Conservation (phyloP, 306 rosid genomes). For the Hippophae gyantsensis region DNA sequence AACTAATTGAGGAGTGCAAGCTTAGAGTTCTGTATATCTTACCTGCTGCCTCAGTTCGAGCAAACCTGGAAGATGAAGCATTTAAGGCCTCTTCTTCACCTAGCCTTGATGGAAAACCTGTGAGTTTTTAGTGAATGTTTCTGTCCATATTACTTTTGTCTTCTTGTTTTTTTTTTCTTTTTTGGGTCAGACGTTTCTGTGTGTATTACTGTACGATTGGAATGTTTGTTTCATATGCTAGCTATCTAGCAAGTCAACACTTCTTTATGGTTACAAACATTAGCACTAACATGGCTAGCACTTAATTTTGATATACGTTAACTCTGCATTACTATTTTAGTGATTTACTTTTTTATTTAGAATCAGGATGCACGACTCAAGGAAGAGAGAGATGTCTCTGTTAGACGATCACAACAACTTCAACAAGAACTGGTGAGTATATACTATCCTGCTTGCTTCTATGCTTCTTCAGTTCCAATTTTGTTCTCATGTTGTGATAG, state of each 20-base stretch:
- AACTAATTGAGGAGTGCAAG: conserved; percentile 71
- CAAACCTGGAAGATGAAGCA: conserved; percentile 55
- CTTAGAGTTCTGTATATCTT: conserved; percentile 55
- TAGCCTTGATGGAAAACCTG: conserved; percentile 42
- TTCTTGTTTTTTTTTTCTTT: no score
- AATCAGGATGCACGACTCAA: conserved; percentile 50
- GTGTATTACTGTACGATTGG: no score
- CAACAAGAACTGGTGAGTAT: conserved; percentile 75
- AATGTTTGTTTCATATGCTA: no score
- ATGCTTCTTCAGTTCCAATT: background rate
- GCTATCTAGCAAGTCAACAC: no score
- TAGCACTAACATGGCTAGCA: no score
- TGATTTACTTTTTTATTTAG: conserved; percentile 23
- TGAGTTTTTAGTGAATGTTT: conserved; percentile 31
- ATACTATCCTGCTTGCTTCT: background rate
- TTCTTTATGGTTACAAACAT: no score
- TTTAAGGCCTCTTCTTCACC: conserved; percentile 28
- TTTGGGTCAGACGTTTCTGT: background rate
- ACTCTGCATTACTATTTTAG: conserved; percentile 5
- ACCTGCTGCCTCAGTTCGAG: conserved; percentile 34
- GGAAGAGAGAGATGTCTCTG: conserved; percentile 79
- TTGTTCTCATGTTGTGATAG: background rate
- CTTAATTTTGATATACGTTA: background rate
- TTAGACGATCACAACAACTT: conserved; percentile 60
- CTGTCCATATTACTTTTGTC: no score